Percentiles rank a stretch among this genome's conserved stretches.
Conservation (phyloP, 2,329 filamentous ascomycete species). For the Sporothrix euskadiensis region DNA sequence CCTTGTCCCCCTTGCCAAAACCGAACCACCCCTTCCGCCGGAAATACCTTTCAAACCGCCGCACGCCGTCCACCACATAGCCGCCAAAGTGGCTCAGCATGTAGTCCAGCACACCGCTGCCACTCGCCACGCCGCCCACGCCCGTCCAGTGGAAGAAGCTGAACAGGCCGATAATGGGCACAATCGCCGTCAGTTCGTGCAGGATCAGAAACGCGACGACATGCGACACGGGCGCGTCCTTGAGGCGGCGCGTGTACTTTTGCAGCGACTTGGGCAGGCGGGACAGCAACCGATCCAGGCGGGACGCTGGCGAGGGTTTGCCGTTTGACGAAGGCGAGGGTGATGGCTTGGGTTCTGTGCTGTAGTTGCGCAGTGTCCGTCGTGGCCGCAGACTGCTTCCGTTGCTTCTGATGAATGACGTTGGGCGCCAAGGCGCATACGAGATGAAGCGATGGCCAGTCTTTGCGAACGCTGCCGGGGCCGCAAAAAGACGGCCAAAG, state of each 20-base stretch:
- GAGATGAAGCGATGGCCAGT: not conserved
- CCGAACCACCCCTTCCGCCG: slow-evolving; percentile 75
- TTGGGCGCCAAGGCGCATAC: not conserved
- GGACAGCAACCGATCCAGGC: slow-evolving; percentile 49
- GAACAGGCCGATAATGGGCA: slow-evolving; percentile 75
- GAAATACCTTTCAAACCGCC: slow-evolving; percentile 76
- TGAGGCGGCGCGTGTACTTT: slow-evolving; percentile 68
- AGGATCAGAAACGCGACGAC: slow-evolving; percentile 83
- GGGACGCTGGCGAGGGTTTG: slow-evolving; percentile 33
- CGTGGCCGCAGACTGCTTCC: not conserved
- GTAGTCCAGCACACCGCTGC: slow-evolving; percentile 42
- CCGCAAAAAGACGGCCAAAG: not conserved
- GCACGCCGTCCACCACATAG: slow-evolving; percentile 63
- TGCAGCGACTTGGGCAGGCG: slow-evolving; percentile 67
- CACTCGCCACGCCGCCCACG: not conserved
- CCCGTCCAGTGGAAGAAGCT: slow-evolving; percentile 70
- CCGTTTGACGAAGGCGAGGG: not conserved
- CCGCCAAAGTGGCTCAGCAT: slow-evolving; percentile 52
- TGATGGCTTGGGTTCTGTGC: not conserved
- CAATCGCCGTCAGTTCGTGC: slow-evolving; percentile 85
- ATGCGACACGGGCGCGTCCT: slow-evolving; percentile 77
- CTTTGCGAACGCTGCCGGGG: not conserved
- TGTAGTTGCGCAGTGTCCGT: slow-evolving; percentile 1
- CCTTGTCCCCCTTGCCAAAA: slow-evolving; percentile 23
- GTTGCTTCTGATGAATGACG: not conserved